Evolutionary conservation across 768 basidiomycete species (phyloP).

Genomic region (Tephrocybe sp.): DNA sequence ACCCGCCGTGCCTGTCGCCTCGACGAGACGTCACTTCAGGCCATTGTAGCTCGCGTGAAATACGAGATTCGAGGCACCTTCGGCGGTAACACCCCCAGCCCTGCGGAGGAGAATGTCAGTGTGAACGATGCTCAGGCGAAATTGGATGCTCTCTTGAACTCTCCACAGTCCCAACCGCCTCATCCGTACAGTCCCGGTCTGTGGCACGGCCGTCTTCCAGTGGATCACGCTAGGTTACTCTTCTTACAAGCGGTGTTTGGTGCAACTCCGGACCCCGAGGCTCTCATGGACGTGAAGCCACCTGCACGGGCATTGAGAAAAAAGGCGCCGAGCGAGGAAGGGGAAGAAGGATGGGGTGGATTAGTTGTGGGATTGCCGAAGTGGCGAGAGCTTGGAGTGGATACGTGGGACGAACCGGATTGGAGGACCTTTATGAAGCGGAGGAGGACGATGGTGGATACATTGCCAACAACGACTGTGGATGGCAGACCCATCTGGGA

Average conservation of each 20-base stretch:
- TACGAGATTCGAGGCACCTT: constrained; percentile 9
- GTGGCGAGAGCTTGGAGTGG: constrained; percentile 10
- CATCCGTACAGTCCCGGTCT: constrained; percentile 18
- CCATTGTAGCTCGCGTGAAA: constrained; percentile 45
- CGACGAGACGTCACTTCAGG: constrained; percentile 48
- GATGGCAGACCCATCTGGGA: constrained; percentile 3
- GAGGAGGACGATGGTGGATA: constrained; percentile 5
- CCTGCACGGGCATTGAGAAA: constrained; percentile 27
- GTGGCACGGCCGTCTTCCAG: constrained; percentile 20
- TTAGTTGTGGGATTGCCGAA: constrained; percentile 8
- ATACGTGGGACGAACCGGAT: constrained; percentile 5
- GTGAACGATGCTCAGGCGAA: background rate
- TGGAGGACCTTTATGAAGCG: constrained; percentile 7
- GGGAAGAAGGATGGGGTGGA: constrained; percentile 7
- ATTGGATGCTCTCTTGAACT: background rate
- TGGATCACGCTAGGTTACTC: constrained; percentile 24
- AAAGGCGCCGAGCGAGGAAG: background rate
- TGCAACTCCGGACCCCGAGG: constrained; percentile 33
- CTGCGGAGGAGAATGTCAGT: background rate
- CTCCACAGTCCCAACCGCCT: background rate
- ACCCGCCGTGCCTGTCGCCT: constrained; percentile 52
- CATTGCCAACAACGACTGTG: background rate
- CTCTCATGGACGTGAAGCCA: constrained; percentile 28
- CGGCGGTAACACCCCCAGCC: background rate
- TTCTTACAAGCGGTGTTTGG: constrained; percentile 60